These are phyloP conservation scores for Podosphaera fusca DNA, from an alignment of 2,329 filamentous ascomycete genomes.

Conservation along the genomic window DNA sequence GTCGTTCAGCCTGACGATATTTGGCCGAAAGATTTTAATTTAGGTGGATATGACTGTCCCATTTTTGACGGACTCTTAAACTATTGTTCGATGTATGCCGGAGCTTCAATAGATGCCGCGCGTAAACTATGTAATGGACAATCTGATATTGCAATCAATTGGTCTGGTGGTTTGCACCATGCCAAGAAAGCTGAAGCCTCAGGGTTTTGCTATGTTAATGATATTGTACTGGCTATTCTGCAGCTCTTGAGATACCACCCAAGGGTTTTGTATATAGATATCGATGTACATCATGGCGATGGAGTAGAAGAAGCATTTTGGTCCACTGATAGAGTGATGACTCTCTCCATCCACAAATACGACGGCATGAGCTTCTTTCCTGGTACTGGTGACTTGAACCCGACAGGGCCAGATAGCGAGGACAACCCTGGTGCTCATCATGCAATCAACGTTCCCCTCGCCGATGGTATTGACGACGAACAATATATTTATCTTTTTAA, in stretches of 20 bases:
- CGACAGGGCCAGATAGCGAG: constrained; percentile 63
- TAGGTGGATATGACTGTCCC: constrained; percentile 80
- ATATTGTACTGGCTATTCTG: constrained; percentile 84
- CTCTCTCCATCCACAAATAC: constrained; percentile 91
- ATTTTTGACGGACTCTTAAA: constrained; percentile 90
- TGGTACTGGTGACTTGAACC: constrained; percentile 66
- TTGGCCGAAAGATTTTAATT: constrained; percentile 44
- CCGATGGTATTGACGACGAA: constrained; percentile 76
- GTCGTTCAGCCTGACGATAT: constrained; percentile 45
- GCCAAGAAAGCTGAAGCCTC: constrained; percentile 85
- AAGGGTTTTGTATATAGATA: constrained; percentile 82
- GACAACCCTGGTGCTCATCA: constrained; percentile 76
- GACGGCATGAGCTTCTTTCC: constrained; percentile 69
- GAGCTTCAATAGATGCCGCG: constrained; percentile 74
- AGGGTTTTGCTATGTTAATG: constrained; percentile 97
- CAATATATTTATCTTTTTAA: constrained; percentile 77
- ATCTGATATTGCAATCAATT: constrained; percentile 90
- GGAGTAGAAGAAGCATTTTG: constrained; percentile 83
- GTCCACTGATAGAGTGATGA: constrained; percentile 74
- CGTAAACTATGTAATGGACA: constrained; percentile 68
- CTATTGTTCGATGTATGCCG: constrained; percentile 84
- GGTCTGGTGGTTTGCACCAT: constrained; percentile 90
- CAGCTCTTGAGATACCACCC: constrained; percentile 64
- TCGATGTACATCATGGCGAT: constrained; percentile 80
- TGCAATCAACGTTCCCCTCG: constrained; percentile 70